Conservation (phyloP, 495 filamentous ascomycete genomes). For the Penicillium odoratum region DNA sequence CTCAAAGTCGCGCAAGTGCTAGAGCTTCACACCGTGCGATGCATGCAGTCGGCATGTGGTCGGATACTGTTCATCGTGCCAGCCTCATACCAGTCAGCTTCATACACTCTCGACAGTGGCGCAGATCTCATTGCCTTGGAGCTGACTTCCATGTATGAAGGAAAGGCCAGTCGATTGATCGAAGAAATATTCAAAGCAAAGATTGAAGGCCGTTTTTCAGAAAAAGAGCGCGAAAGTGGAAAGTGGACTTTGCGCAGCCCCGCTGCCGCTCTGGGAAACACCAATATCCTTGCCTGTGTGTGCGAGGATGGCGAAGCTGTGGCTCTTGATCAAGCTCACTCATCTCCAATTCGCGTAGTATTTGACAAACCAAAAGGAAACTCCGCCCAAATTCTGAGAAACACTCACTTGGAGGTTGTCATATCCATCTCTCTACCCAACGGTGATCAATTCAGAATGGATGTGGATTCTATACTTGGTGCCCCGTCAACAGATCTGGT, state of each 20-base stretch:
- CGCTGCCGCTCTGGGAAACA: constrained; percentile 54
- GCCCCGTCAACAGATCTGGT: constrained; percentile 66
- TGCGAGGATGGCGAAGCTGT: constrained; percentile 62
- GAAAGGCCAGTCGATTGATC: constrained; percentile 69
- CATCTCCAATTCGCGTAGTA: constrained; percentile 37
- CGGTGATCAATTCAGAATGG: constrained; percentile 56
- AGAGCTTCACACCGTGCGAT: constrained; percentile 65
- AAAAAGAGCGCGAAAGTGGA: constrained; percentile 72
- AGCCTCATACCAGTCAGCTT: constrained; percentile 54
- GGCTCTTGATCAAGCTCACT: constrained; percentile 26
- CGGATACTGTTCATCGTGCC: constrained; percentile 71
- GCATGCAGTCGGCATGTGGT: constrained; percentile 76
- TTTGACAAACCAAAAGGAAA: constrained; percentile 38
- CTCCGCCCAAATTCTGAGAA: constrained; percentile 31
- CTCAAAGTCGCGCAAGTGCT: constrained; percentile 74
- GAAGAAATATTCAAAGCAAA: constrained; percentile 87
- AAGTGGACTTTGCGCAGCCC: constrained; percentile 77
- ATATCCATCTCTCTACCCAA: constrained; percentile 34
- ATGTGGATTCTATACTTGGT: constrained; percentile 61
- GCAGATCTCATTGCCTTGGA: constrained; percentile 60
- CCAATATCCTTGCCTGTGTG: constrained; percentile 71
- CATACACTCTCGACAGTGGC: constrained; percentile 40
- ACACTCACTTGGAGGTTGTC: constrained; percentile 38
- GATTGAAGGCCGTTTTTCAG: constrained; percentile 79
- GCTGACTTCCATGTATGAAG: constrained; percentile 70